phyloP scores from a whole-genome alignment of 2,329 filamentous ascomycete genomes.

The Diplodia seriata region DNA sequence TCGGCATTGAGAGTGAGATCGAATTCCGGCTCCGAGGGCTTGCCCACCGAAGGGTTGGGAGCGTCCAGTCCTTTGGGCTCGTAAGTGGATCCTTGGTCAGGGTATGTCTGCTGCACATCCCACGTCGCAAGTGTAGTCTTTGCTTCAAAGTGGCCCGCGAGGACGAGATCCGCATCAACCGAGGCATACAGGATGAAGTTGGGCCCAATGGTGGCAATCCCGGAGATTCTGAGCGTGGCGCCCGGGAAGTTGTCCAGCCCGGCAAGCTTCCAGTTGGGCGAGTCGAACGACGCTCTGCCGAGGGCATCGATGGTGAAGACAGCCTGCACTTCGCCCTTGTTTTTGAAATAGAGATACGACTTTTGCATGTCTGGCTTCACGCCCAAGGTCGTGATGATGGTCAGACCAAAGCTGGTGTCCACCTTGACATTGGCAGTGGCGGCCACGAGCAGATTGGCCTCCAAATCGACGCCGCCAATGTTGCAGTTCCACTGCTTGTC shows the following conservation, averaged over 20 bases:
- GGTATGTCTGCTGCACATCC: conserved; percentile 1
- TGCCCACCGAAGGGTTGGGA: conserved; percentile 3
- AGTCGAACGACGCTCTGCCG: neutral
- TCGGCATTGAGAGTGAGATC: neutral
- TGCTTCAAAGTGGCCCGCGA: neutral
- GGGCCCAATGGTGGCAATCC: neutral
- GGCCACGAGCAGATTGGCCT: neutral
- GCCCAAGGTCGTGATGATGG: neutral
- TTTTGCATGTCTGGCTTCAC: neutral
- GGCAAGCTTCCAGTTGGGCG: conserved; percentile 1
- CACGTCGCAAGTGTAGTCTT: neutral
- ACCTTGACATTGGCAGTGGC: neutral
- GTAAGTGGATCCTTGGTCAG: neutral
- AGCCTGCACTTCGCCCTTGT: neutral
- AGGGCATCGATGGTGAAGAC: neutral
- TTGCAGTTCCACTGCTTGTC: conserved; percentile 2
- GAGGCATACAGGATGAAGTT: neutral
- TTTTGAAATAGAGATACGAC: neutral
- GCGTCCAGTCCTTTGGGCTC: conserved; percentile 1
- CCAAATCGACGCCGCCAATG: neutral
- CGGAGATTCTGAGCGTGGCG: neutral
- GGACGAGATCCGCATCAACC: neutral
- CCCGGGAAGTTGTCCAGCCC: neutral
- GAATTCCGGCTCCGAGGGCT: neutral
- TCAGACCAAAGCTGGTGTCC: neutral